A percentile compares a stretch with the other conserved stretches of the same genome.
Evolutionary conservation across 2,329 filamentous ascomycete species (phyloP).

Genomic region (Penicillium sp.): DNA sequence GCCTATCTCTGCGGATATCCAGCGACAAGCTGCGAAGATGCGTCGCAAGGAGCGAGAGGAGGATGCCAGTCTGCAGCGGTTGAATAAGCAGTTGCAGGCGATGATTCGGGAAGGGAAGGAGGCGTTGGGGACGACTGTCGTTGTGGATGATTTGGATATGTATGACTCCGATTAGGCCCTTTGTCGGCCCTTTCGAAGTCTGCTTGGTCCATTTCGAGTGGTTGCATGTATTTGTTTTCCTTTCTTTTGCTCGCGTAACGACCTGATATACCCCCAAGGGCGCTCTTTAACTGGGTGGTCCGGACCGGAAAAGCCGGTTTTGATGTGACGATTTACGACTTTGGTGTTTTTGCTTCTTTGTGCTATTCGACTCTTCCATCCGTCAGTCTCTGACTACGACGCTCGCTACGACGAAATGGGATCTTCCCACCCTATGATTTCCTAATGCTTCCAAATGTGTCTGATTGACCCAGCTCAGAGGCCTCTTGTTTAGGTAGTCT

Average conservation of each 20-base stretch:
- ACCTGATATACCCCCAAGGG: slow-evolving; percentile 24
- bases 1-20: slow-evolving; percentile 57
- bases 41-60: slow-evolving; percentile 70
- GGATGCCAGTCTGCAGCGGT: slow-evolving; percentile 71
- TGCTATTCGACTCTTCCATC: neutral
- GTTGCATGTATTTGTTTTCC: slow-evolving; percentile 5
- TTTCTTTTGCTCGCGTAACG: slow-evolving; percentile 12
- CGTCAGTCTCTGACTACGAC: neutral
- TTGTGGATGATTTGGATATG: slow-evolving; percentile 53
- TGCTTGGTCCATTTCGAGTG: neutral
- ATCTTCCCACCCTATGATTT: neutral
- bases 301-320: slow-evolving; percentile 9
- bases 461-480: neutral
- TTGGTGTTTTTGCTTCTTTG: slow-evolving; percentile 13
- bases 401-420: neutral
- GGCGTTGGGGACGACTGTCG: slow-evolving; percentile 71
- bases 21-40: slow-evolving; percentile 67
- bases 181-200: neutral
- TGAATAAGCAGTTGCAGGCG: slow-evolving; percentile 73
- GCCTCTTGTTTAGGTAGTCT: neutral
- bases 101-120: slow-evolving; percentile 89
- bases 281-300: slow-evolving; percentile 12
- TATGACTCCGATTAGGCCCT: slow-evolving; percentile 30
- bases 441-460: slow-evolving; percentile 1
- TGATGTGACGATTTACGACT: slow-evolving; percentile 20